phyloP scores from a whole-genome alignment of 495 filamentous ascomycete species.

The Penicillium atrosanguineum region DNA sequence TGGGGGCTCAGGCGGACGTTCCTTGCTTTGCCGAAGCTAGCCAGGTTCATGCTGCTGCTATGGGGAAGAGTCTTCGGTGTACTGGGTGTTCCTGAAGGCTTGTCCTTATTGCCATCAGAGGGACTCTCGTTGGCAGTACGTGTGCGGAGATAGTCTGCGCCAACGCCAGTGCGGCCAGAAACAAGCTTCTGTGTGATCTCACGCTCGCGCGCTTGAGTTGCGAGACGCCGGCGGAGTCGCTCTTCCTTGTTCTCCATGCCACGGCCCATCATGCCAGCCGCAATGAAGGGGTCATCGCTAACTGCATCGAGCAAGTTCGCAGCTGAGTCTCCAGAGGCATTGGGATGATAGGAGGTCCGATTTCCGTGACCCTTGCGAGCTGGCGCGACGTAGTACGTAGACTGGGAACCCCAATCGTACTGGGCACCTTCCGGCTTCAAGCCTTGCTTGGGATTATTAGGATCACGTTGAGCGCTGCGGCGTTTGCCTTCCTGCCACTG shows the following conservation, averaged over 20 bases:
- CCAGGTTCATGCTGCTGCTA: slow-evolving; percentile 23
- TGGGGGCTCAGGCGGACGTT: slow-evolving; percentile 67
- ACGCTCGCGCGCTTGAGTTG: slow-evolving; percentile 72
- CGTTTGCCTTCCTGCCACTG: slow-evolving; percentile 34
- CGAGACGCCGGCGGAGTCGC: slow-evolving; percentile 63
- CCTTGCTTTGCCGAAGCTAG: slow-evolving; percentile 35
- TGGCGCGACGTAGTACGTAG: slow-evolving; percentile 56
- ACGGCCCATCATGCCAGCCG: slow-evolving; percentile 45
- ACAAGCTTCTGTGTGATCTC: slow-evolving; percentile 73
- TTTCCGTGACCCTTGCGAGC: slow-evolving; percentile 29
- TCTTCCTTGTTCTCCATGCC: slow-evolving; percentile 59
- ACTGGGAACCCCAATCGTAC: slow-evolving; percentile 60
- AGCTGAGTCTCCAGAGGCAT: slow-evolving; percentile 43
- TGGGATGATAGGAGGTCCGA: slow-evolving; percentile 23
- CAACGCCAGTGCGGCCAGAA: slow-evolving; percentile 57
- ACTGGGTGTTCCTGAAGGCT: slow-evolving; percentile 1
- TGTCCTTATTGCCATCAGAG: slow-evolving; percentile 8
- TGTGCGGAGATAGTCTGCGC: slow-evolving; percentile 74
- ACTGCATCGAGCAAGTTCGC: slow-evolving; percentile 65
- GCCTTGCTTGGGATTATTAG: slow-evolving; percentile 22
- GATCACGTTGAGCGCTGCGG: slow-evolving; percentile 19
- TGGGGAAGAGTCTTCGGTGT: slow-evolving; percentile 11
- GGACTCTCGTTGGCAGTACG: slow-evolving; percentile 26
- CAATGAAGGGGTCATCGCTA: slow-evolving; percentile 55
- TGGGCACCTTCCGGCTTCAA: slow-evolving; percentile 45